These are phyloP conservation scores for Neurospora sp. DNA, from an alignment of 495 filamentous ascomycete species.

Conservation along the genomic window DNA sequence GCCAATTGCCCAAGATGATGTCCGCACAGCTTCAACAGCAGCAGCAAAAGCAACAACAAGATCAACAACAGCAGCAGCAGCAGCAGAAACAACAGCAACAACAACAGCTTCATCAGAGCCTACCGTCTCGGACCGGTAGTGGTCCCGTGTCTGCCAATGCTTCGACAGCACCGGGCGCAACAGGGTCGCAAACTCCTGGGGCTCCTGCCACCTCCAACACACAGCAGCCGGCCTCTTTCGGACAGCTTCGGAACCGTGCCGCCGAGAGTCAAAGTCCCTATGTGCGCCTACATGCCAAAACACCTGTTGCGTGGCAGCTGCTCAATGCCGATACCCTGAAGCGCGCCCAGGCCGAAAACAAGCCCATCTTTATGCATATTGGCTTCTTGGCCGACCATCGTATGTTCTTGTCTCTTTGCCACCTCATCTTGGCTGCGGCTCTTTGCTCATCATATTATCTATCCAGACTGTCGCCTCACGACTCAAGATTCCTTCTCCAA, in stretches of 20 bases:
- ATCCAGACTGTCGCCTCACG: constrained; percentile 81
- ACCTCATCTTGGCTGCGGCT: background rate
- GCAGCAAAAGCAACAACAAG: constrained; percentile 5
- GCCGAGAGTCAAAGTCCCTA: constrained; percentile 71
- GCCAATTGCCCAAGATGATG: constrained; percentile 5
- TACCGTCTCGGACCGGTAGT: background rate
- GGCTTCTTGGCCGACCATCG: constrained; percentile 95
- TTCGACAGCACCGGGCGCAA: background rate
- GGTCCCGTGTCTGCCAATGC: background rate
- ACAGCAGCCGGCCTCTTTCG: background rate
- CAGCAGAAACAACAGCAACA: constrained; percentile 8
- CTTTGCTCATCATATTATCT: background rate
- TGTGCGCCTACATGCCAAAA: constrained; percentile 70
- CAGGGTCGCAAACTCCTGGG: background rate
- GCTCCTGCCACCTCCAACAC: too few relatives aligned
- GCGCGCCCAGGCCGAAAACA: constrained; percentile 69
- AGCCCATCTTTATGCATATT: constrained; percentile 86
- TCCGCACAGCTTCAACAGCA: constrained; percentile 4
- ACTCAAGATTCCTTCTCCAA: constrained; percentile 89
- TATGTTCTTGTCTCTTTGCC: constrained; percentile 29
- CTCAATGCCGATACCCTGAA: constrained; percentile 70
- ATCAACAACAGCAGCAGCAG: background rate
- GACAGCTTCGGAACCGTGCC: constrained; percentile 55
- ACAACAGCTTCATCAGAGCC: constrained; percentile 4
- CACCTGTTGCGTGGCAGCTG: constrained; percentile 88